A percentile compares a stretch with the other conserved stretches of the same genome.
These are phyloP conservation scores for Penicillium hesseltinei DNA, from an alignment of 2,329 filamentous ascomycete genomes.

Conservation along the genomic window DNA sequence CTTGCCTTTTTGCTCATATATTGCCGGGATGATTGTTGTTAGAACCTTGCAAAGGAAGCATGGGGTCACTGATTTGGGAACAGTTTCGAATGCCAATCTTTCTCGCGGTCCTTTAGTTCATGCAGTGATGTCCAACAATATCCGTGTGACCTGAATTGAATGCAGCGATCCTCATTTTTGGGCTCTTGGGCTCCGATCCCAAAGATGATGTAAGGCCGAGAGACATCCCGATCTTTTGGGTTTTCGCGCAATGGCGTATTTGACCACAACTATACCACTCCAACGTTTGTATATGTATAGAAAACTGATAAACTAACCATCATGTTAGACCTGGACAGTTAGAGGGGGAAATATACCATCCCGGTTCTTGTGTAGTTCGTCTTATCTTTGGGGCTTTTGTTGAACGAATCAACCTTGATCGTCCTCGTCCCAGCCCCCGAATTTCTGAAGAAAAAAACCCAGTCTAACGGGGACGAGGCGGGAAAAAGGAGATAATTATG, in stretches of 20 bases:
- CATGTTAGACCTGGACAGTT: neutral
- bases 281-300: neutral
- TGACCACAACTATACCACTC: neutral
- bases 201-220: slow-evolving; percentile 20
- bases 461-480: neutral
- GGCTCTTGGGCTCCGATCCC: slow-evolving; percentile 14
- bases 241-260: slow-evolving; percentile 1
- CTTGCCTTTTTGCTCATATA: slow-evolving; percentile 10
- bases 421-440: slow-evolving; percentile 23
- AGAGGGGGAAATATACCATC: slow-evolving; percentile 6
- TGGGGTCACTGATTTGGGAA: slow-evolving; percentile 12
- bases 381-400: slow-evolving; percentile 3
- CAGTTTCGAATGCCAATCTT: slow-evolving; percentile 11
- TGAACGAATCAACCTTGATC: slow-evolving; percentile 17
- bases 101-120: slow-evolving; percentile 25
- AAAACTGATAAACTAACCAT: slow-evolving; percentile 2
- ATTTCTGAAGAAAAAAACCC: slow-evolving; percentile 13
- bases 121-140: slow-evolving; percentile 37
- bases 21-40: slow-evolving; percentile 19
- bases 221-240: slow-evolving; percentile 5
- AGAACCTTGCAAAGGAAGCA: slow-evolving; percentile 12
- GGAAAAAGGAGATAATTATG: neutral
- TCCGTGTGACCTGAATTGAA: slow-evolving; percentile 21
- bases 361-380: slow-evolving; percentile 19
- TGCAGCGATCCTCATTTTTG: slow-evolving; percentile 20